Percentiles rank a stretch among this genome's conserved stretches.
These are phyloP conservation scores for Trametes sp. DNA, from an alignment of 1,284 basidiomycete species.

Conservation along the genomic window DNA sequence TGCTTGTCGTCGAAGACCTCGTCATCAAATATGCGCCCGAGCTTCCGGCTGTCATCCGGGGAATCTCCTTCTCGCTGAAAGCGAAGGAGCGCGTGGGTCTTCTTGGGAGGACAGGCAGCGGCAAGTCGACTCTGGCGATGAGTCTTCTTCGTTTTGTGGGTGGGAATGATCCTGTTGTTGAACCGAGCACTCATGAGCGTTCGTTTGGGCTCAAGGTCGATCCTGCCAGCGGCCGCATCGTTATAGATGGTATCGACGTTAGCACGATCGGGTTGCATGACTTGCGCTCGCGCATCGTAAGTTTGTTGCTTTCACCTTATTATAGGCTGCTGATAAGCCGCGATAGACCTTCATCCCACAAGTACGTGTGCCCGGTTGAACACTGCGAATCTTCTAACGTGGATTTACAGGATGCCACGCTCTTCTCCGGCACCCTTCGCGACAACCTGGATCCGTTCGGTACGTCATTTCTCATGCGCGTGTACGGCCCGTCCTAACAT, in stretches of 20 bases:
- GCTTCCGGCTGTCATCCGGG: conserved; percentile 82
- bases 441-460: conserved; percentile 91
- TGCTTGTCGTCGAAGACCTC: conserved; percentile 67
- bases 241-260: conserved; percentile 92
- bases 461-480: conserved; percentile 33
- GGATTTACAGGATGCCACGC: conserved; percentile 66
- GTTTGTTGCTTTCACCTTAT: conserved; percentile 32
- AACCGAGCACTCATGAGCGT: conserved; percentile 12
- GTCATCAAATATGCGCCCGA: conserved; percentile 86
- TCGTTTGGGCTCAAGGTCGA: conserved; percentile 60
- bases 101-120: conserved; percentile 79
- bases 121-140: conserved; percentile 88
- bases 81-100: conserved; percentile 76
- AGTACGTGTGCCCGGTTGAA: conserved; percentile 41
- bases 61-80: conserved; percentile 71
- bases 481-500: conserved; percentile 21
- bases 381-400: background rate
- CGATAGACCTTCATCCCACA: conserved; percentile 83
- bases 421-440: conserved; percentile 88
- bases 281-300: conserved; percentile 77
- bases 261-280: conserved; percentile 88
- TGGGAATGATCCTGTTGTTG: too few species aligned
- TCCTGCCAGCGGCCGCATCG: conserved; percentile 78
- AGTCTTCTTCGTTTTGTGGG: conserved; percentile 84
- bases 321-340: background rate